Evolutionary conservation across 106 monocot species (phyloP), one percentile per base, ranked within the genome.

Genomic region (Dioscorea alata): DNA sequence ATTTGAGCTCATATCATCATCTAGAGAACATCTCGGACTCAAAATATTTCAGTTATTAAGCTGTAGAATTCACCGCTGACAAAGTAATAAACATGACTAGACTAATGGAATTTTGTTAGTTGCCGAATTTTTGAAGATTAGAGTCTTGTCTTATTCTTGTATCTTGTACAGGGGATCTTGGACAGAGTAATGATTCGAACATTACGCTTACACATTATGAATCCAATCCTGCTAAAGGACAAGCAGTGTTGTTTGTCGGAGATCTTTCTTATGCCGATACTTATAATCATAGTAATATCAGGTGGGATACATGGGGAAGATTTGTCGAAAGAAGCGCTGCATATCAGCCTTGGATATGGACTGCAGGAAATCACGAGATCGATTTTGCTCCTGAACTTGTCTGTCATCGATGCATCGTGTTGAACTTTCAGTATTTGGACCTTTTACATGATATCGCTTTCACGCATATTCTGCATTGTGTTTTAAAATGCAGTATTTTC

Each of bases 311-410:
- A 17, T 94, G 87, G 94, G 90, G 80, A 19, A 85, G 94, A 20
- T 94, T 94, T 67, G 63, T 77, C 2, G 87, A 94, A 88, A 87
- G n/a, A 57, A 87, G 82, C 63, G 51, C 74, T 58, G 86, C 86
- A 21, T 90, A 86, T 71, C 90, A 94, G 57, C 94, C 94, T 49
- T 95, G 82, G 82, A 90, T 94, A 63, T 94, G 90, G 94, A 85
- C 87, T 28, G 83, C 82, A 6, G 94, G 94, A 23, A 94, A 94
- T 61, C 90, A 94, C 68, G 94, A 94, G 73, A 69, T 94, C 48
- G 87, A 94, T 59, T 94, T 88, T 60, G 84, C 64, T 13, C n/a
- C n/a, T n/a, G n/a, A n/a, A n/a, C n/a, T n/a, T n/a, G n/a, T n/a
- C 94, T 28, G 28, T 28, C 28, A 28, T 28, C 28, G 3, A 28